These are phyloP conservation scores for Brassica nigra DNA, from an alignment of 345 rosid genomes.

Conservation along the genomic window DNA sequence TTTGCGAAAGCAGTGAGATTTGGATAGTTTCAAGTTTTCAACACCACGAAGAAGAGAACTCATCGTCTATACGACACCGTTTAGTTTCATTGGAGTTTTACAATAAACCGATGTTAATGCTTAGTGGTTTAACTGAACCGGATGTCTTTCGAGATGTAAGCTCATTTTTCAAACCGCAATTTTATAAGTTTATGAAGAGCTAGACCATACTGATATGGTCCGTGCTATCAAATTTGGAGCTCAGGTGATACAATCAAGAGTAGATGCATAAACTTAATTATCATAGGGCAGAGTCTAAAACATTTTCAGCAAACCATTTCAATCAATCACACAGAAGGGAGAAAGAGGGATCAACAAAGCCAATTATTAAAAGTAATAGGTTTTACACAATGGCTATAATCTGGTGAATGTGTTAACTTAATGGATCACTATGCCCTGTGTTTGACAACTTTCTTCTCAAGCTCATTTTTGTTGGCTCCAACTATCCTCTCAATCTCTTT, in stretches of 20 bases:
- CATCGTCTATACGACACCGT: slow-evolving; percentile 23
- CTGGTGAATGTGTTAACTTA: not conserved
- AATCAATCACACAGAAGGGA: slow-evolving; percentile 4
- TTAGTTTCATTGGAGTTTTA: not conserved
- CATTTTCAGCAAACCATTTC: slow-evolving; percentile 2
- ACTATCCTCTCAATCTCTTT: slow-evolving; percentile 69
- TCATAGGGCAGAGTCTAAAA: slow-evolving; percentile 1
- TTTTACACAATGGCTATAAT: slow-evolving; percentile 10
- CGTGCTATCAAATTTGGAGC: not conserved
- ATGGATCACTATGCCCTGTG: slow-evolving; percentile 27
- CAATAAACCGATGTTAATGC: not conserved
- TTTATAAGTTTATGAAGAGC: too few relatives aligned
- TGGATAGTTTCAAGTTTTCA: not conserved
- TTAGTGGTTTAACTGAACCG: slow-evolving; percentile 2
- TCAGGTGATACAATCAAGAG: not conserved
- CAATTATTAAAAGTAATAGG: not conserved
- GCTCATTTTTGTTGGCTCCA: slow-evolving; percentile 65
- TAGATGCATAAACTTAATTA: not conserved
- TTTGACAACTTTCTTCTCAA: slow-evolving; percentile 56
- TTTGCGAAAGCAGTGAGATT: slow-evolving; percentile 29
- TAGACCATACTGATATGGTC: too few relatives aligned
- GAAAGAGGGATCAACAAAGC: slow-evolving; percentile 2
- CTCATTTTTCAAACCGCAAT: not conserved
- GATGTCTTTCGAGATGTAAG: not conserved
- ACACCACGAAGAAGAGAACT: slow-evolving; percentile 2